Evolutionary conservation across 768 basidiomycete genomes (phyloP), one percentile per base, ranked within the genome.

Genomic region (Clathrus columnatus): DNA sequence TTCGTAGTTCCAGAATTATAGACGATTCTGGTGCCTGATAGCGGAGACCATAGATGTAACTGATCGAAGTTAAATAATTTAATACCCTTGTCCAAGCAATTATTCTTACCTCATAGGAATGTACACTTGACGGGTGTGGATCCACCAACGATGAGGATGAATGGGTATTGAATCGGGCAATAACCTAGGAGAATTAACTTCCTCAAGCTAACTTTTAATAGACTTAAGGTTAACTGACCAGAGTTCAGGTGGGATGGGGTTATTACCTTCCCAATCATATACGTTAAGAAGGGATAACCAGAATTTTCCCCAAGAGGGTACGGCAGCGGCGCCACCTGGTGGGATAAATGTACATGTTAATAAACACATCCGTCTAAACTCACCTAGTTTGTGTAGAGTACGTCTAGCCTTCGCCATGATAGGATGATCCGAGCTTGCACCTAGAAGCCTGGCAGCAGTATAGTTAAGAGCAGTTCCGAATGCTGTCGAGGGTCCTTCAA

Each of bases 61-160:
- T 20, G 32, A 4, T 2, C n/a, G 11, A 45, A 52, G 46, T 44
- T 7, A 67, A 65, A 54, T 65, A 60, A 6, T 62, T 60, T 0
- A 65, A 66, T n/a, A n/a, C n/a, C 36, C 68, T 63, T 47, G 63
- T 72, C 11, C 63, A 59, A 3, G 51, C 62, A 14, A 65, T 21
- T 7, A 26, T 24, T 7, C 41, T 43, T 30, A 32, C 46, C 86
- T 84, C 88, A 97, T 93, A 3, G 96, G 93, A 36, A 91, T 81
- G 63, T 91, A 96, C 42, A 90, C 91, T 46, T 82, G 85, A 14
- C 95, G 84, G 0, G 87, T 90, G 64, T 99, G 95, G 45, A 97
- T 93, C 96, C 96, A 99, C 95, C 95, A 99, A 59, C 79, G 78
- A 68, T 87, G 85, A 8, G 96, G 95, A 68, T 98, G 95, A 68